phyloP scores from a whole-genome alignment of 371 early-diverging fungal genomes.

The Capillidium rhysosporum region DNA sequence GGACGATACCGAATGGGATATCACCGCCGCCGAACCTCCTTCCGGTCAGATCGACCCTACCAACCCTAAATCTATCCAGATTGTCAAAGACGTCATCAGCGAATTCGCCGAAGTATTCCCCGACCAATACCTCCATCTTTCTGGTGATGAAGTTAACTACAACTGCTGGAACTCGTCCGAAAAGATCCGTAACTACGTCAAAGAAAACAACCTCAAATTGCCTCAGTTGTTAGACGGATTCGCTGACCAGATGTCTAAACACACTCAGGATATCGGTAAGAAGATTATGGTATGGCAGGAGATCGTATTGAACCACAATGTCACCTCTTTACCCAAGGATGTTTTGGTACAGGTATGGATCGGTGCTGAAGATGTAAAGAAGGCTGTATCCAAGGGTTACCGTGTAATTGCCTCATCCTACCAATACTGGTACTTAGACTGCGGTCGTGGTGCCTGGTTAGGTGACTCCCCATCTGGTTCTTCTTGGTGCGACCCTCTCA shows the following conservation, averaged over 20 bases:
- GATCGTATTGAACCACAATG: slow-evolving; percentile 22
- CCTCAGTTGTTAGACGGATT: slow-evolving; percentile 12
- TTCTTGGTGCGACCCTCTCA: slow-evolving; percentile 62
- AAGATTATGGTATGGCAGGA: slow-evolving; percentile 34
- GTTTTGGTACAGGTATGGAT: slow-evolving; percentile 36
- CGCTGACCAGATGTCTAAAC: slow-evolving; percentile 11
- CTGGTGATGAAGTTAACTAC: slow-evolving; percentile 49
- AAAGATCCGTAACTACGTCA: slow-evolving; percentile 15
- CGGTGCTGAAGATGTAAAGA: slow-evolving; percentile 20
- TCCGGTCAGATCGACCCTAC: slow-evolving; percentile 50
- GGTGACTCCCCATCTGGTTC: slow-evolving; percentile 19
- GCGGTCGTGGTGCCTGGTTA: slow-evolving; percentile 39
- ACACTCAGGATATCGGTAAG: slow-evolving; percentile 17
- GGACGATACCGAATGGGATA: slow-evolving; percentile 25
- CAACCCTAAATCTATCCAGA: slow-evolving; percentile 23
- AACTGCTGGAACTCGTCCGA: slow-evolving; percentile 32
- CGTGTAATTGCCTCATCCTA: slow-evolving; percentile 29
- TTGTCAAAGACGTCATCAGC: slow-evolving; percentile 28
- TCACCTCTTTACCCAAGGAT: slow-evolving; percentile 19
- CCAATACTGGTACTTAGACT: slow-evolving; percentile 48
- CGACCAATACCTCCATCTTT: slow-evolving; percentile 38
- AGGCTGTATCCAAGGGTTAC: slow-evolving; percentile 24
- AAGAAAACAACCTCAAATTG: slow-evolving; percentile 7
- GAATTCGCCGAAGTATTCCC: slow-evolving; percentile 35
- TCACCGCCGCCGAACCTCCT: slow-evolving; percentile 41